A percentile compares a stretch with the other conserved stretches of the same genome.
Evolutionary conservation across 2,329 filamentous ascomycete species (phyloP).

Genomic region (Penicillium sp.): DNA sequence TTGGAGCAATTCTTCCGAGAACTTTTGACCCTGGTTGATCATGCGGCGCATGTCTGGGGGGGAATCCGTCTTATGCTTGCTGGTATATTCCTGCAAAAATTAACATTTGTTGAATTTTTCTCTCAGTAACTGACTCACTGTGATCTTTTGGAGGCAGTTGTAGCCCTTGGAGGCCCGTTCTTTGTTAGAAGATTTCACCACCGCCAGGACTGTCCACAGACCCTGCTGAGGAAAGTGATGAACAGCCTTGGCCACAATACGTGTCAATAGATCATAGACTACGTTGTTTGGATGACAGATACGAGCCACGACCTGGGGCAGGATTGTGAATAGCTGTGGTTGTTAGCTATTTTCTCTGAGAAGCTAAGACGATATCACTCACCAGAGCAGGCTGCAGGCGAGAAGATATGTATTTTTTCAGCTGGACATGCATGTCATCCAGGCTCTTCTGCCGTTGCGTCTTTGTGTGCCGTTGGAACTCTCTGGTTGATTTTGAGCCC

Average conservation of each 20-base stretch:
- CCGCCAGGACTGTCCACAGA: slow-evolving; percentile 83
- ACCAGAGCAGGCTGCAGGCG: slow-evolving; percentile 49
- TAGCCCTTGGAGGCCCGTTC: slow-evolving; percentile 61
- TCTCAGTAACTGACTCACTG: slow-evolving; percentile 24
- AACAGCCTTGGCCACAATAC: slow-evolving; percentile 84
- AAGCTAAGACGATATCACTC: slow-evolving; percentile 9
- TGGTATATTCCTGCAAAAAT: slow-evolving; percentile 48
- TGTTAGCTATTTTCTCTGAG: slow-evolving; percentile 16
- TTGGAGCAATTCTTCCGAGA: slow-evolving; percentile 75
- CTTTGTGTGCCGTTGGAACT: slow-evolving; percentile 49
- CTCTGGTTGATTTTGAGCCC: slow-evolving; percentile 22
- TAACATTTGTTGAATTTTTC: slow-evolving; percentile 7
- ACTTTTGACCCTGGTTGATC: slow-evolving; percentile 73
- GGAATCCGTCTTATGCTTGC: slow-evolving; percentile 45
- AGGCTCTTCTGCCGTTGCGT: slow-evolving; percentile 62
- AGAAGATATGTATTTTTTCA: slow-evolving; percentile 70
- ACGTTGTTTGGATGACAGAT: slow-evolving; percentile 80
- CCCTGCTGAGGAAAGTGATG: slow-evolving; percentile 84
- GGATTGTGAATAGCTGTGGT: slow-evolving; percentile 55
- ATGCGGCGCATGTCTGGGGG: slow-evolving; percentile 64
- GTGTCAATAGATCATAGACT: slow-evolving; percentile 72
- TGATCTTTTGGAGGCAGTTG: slow-evolving; percentile 42
- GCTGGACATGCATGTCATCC: slow-evolving; percentile 65
- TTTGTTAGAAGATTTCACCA: slow-evolving; percentile 74
- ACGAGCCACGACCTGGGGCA: slow-evolving; percentile 92